Conservation (phyloP, 2,329 filamentous ascomycete species). For the Torrubiellomyces zombiae region DNA sequence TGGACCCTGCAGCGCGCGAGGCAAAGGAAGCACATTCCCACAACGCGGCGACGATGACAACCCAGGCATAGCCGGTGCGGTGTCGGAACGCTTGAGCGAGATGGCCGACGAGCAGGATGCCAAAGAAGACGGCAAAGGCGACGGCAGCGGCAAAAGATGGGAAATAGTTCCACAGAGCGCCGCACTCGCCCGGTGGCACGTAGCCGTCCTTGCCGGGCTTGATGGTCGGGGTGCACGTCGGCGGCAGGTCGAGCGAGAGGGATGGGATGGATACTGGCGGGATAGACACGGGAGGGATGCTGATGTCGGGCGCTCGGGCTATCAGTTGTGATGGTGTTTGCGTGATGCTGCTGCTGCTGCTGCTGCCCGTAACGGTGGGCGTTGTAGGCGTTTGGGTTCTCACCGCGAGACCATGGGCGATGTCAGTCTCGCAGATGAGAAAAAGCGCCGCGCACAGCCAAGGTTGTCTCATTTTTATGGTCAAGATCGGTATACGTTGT, state of each 20-base stretch:
- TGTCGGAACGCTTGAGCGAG: slow-evolving; percentile 10
- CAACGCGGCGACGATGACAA: slow-evolving; percentile 12
- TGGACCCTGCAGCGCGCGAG: slow-evolving; percentile 11
- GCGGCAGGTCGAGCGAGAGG: slow-evolving; percentile 1
- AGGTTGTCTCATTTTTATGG: no score
- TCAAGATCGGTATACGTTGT: no score
- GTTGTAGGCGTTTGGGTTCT: no score
- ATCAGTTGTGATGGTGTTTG: no score
- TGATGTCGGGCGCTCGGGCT: no score
- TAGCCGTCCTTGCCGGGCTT: not conserved
- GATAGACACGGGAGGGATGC: not conserved
- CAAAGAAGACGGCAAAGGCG: slow-evolving; percentile 10
- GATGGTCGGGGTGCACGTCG: not conserved
- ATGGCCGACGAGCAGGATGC: slow-evolving; percentile 7
- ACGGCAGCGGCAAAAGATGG: slow-evolving; percentile 11
- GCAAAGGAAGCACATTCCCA: slow-evolving; percentile 12
- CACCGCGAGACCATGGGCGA: no score
- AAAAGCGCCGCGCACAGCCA: no score
- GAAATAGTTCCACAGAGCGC: slow-evolving; percentile 12
- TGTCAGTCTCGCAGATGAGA: no score
- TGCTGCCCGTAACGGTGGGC: no score
- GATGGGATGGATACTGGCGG: not conserved
- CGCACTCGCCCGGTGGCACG: not conserved
- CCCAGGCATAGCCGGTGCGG: slow-evolving; percentile 13
- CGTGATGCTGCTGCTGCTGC: no score